Evolutionary conservation across 768 basidiomycete species (phyloP).

Genomic region (Paxillus involutus): DNA sequence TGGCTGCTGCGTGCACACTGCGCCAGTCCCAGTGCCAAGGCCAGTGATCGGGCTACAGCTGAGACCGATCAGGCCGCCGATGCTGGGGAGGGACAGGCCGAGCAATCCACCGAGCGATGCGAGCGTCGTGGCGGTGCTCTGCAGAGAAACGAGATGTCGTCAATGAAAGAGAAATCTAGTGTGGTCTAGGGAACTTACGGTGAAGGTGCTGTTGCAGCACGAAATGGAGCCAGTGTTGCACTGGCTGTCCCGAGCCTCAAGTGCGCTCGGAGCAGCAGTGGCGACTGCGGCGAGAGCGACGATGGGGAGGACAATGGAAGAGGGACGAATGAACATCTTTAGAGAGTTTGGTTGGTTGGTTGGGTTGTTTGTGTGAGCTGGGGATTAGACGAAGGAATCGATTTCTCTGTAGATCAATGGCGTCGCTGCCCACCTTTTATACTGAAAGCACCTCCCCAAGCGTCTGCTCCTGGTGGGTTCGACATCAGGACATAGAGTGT

Average conservation of each 20-base stretch:
- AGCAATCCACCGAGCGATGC: not conserved
- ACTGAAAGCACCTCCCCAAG: not conserved
- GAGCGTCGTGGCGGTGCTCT: not conserved
- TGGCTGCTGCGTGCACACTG: slow-evolving; percentile 9
- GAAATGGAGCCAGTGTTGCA: slow-evolving; percentile 14
- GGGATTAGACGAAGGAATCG: too few species aligned
- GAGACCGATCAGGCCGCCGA: slow-evolving; percentile 1
- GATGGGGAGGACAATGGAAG: too few species aligned
- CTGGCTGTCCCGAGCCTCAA: not conserved
- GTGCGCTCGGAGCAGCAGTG: too few species aligned
- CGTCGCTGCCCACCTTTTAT: not conserved
- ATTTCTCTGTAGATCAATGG: too few species aligned
- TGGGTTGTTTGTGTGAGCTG: not conserved
- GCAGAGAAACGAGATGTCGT: too few species aligned
- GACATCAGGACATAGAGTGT: too few species aligned
- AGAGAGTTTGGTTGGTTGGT: not conserved
- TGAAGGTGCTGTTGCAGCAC: slow-evolving; percentile 7
- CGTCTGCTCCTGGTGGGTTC: too few species aligned
- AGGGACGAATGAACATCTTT: not conserved
- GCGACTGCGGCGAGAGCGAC: too few species aligned
- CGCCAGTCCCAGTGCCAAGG: not conserved
- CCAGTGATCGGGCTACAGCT: slow-evolving; percentile 18
- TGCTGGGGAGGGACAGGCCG: not conserved
- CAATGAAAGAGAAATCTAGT: not conserved
- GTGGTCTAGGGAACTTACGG: not conserved